Conservation (phyloP, 352 stramenopile genomes). For the Phytophthora rubi region DNA sequence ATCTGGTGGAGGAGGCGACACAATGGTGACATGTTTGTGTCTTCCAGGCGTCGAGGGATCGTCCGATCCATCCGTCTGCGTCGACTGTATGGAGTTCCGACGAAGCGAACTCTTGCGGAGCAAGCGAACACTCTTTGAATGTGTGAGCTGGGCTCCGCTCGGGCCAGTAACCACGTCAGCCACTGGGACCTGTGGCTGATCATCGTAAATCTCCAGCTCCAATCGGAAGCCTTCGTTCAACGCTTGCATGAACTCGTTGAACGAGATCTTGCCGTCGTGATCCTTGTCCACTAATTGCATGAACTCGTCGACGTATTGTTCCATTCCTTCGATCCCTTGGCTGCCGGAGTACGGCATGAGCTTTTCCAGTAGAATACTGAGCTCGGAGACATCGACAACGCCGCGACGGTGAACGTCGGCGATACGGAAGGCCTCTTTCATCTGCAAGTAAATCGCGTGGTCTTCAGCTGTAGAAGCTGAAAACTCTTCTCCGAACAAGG, state of each 20-base stretch:
- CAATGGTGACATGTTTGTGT: conserved; percentile 20
- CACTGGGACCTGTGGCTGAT: conserved; percentile 35
- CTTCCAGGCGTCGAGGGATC: conserved; percentile 16
- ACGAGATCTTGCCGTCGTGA: conserved; percentile 73
- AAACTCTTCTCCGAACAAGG: conserved; percentile 73
- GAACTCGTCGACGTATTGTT: conserved; percentile 81
- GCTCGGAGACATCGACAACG: conserved; percentile 64
- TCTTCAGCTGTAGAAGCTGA: conserved; percentile 55
- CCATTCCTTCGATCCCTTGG: conserved; percentile 50
- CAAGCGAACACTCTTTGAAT: conserved; percentile 21
- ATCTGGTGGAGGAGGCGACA: conserved; percentile 14
- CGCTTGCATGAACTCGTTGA: conserved; percentile 82
- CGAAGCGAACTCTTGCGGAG: conserved; percentile 24
- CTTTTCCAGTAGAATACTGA: conserved; percentile 68
- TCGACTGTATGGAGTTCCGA: conserved; percentile 27
- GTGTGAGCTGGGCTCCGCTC: conserved; percentile 13
- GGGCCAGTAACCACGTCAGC: conserved; percentile 16
- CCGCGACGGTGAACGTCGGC: conserved; percentile 68
- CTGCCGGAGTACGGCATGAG: conserved; percentile 61
- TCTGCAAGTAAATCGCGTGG: conserved; percentile 76
- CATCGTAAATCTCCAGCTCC: conserved; percentile 79
- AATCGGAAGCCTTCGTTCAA: conserved; percentile 74
- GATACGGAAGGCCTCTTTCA: conserved; percentile 78
- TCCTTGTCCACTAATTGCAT: conserved; percentile 77
- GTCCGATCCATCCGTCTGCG: conserved; percentile 14